Evolutionary conservation across 352 stramenopile species (phyloP).

Genomic region (Thraustotheca clavata): DNA sequence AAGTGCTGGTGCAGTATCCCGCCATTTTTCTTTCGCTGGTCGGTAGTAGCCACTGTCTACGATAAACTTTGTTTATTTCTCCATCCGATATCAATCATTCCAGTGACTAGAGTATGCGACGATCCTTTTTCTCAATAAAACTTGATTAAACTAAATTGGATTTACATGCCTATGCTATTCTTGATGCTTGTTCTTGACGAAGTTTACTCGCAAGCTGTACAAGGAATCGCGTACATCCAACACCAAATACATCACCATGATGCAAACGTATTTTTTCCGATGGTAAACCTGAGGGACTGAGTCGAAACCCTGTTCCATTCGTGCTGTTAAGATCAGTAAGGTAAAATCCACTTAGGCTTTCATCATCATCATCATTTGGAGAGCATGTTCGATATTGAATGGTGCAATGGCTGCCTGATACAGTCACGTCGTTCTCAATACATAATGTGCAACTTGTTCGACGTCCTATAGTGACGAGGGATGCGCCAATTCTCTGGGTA

Average conservation of each 20-base stretch:
- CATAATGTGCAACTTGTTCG: slow-evolving; percentile 69
- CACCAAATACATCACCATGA: slow-evolving; percentile 73
- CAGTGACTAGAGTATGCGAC: no score
- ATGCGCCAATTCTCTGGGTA: slow-evolving; percentile 65
- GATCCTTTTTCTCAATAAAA: no score
- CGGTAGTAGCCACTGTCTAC: no score
- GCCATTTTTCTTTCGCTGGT: no score
- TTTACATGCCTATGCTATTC: neutral
- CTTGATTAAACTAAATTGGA: no score
- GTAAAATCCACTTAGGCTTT: slow-evolving; percentile 45
- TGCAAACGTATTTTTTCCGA: slow-evolving; percentile 46
- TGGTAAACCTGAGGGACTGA: slow-evolving; percentile 40
- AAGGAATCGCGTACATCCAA: slow-evolving; percentile 77
- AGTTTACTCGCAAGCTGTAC: slow-evolving; percentile 48
- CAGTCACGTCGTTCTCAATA: slow-evolving; percentile 74
- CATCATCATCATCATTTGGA: neutral
- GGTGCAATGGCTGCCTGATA: slow-evolving; percentile 62
- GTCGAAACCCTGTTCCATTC: slow-evolving; percentile 67
- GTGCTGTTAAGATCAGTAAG: slow-evolving; percentile 76
- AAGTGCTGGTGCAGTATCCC: no score
- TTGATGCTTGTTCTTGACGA: neutral
- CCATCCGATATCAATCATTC: no score
- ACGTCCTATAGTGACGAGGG: slow-evolving; percentile 60
- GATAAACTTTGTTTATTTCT: no score
- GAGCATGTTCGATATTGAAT: slow-evolving; percentile 64